phyloP scores from a whole-genome alignment of 495 filamentous ascomycete species.

The Podospora didyma region DNA sequence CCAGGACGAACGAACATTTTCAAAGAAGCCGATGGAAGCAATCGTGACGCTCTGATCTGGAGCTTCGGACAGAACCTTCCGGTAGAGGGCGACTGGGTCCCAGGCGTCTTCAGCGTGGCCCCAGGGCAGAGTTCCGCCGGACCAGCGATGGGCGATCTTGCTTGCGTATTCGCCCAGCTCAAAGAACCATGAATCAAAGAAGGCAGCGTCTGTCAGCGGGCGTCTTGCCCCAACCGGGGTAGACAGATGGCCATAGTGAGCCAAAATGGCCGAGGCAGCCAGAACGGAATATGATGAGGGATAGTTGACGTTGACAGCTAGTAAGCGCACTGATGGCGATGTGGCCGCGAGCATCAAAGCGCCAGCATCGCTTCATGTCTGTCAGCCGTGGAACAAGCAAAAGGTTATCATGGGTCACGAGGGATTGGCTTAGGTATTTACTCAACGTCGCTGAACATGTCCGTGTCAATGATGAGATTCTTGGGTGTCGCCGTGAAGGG shows the following conservation, averaged over 20 bases:
- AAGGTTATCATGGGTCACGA: too few species aligned
- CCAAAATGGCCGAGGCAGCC: constrained; percentile 37
- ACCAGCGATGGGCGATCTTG: constrained; percentile 41
- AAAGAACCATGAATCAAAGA: constrained; percentile 36
- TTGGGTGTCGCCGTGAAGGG: constrained; percentile 3
- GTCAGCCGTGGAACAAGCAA: too few species aligned
- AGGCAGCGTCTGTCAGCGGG: constrained; percentile 37
- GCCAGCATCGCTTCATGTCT: constrained; percentile 27
- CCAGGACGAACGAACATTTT: constrained; percentile 25
- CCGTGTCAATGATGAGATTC: constrained; percentile 38
- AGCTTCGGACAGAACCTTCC: constrained; percentile 31
- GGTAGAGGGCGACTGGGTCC: constrained; percentile 41
- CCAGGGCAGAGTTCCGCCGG: constrained; percentile 24
- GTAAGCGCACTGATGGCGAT: constrained; percentile 26
- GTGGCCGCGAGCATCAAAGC: constrained; percentile 34
- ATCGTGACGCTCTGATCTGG: constrained; percentile 38
- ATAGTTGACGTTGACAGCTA: constrained; percentile 42
- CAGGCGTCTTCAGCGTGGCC: constrained; percentile 34
- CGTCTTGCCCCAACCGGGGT: constrained; percentile 37
- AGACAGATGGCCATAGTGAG: constrained; percentile 34
- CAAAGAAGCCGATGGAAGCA: constrained; percentile 41
- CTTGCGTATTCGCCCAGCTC: constrained; percentile 27
- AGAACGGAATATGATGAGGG: constrained; percentile 40
- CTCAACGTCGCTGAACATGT: constrained; percentile 43
- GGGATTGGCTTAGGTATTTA: background rate